Base-by-base conservation (phyloP, 331 rosid genomes). In the Acacia concinna region DNA sequence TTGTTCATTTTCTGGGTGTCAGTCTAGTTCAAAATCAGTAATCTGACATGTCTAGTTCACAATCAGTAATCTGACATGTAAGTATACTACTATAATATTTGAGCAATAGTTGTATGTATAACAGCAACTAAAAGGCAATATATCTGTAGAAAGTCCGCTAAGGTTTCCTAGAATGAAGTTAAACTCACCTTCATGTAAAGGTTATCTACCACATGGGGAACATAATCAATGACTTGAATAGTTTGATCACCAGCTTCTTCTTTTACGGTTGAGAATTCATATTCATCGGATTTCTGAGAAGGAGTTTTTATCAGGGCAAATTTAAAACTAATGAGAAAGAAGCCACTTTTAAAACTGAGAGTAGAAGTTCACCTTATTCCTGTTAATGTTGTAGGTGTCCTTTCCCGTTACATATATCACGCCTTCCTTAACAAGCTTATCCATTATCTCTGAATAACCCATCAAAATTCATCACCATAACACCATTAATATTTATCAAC, bases 121-220 rank as follows among this genome's bases (percentile, higher is more conserved):
- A 30, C 6, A 6, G 68, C 3, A 64, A 78, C 64, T 37, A 37
- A 28, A 28, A 60, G 59, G 49, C 52, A 27, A 35, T 62, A 37
- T 27, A 10, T 17, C 59, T 11, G 65, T 17, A 28, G 72, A 23
- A 59, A 46, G 77, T 60, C 51, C 60, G 59, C 65, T 34, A 69
- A 69, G 57, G 60, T 56, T 57, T 43, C 52, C 67, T 30, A 46
- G 46, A 15, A 78, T 59, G 49, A 74, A 66, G 69, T 73, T 69
- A 74, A 44, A 43, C 76, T 72, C 60, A 91, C 98, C 89, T 88
- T 96, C 93, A 85, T 87, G 86, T 93, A 93, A 84, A 93, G 8
- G 81, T 5, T 88, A 86, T 92, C 96, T 56, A 85, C 89, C 49
- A 34, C 87, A 18, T 11, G 86, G 46, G 82, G 77, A 84, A 64